phyloP scores from a whole-genome alignment of 345 rosid genomes.

The Salix purpurea region DNA sequence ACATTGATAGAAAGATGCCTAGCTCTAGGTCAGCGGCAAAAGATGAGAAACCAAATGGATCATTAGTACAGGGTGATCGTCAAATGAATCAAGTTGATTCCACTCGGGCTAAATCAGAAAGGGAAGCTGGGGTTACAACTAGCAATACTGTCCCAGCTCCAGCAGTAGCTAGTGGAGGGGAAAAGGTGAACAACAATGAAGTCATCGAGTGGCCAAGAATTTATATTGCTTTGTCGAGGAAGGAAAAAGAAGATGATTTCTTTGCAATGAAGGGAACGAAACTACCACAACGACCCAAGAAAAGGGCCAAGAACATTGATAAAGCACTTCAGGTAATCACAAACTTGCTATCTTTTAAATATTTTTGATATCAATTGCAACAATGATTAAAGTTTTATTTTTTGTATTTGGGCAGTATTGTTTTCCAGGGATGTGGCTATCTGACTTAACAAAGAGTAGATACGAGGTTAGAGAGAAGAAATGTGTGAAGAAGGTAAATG shows the following conservation, averaged over 20 bases:
- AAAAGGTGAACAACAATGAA: slow-evolving; percentile 25
- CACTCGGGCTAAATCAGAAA: slow-evolving; percentile 18
- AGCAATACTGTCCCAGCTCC: slow-evolving; percentile 2
- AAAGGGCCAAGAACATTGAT: slow-evolving; percentile 61
- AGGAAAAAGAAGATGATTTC: slow-evolving; percentile 72
- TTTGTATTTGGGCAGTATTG: slow-evolving; percentile 45
- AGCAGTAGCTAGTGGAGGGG: slow-evolving; percentile 2
- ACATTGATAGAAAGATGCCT: slow-evolving; percentile 38
- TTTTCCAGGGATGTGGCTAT: slow-evolving; percentile 71
- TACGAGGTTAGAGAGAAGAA: slow-evolving; percentile 80
- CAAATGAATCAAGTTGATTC: slow-evolving; percentile 14
- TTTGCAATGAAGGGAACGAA: slow-evolving; percentile 67
- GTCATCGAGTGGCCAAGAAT: slow-evolving; percentile 57
- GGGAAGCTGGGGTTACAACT: slow-evolving; percentile 9
- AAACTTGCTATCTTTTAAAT: neutral
- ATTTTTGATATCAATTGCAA: neutral
- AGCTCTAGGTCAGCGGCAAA: slow-evolving; percentile 19
- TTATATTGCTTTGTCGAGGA: slow-evolving; percentile 47
- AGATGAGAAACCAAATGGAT: slow-evolving; percentile 46
- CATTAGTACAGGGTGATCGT: slow-evolving; percentile 24
- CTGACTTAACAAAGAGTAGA: slow-evolving; percentile 61
- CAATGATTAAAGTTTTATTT: neutral
- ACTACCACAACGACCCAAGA: slow-evolving; percentile 65
- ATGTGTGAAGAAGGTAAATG: slow-evolving; percentile 57
- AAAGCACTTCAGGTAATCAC: slow-evolving; percentile 55